A percentile compares a stretch with the other conserved stretches of the same genome.
Conservation (phyloP, 768 basidiomycete genomes). For the Leccinum imitatum region DNA sequence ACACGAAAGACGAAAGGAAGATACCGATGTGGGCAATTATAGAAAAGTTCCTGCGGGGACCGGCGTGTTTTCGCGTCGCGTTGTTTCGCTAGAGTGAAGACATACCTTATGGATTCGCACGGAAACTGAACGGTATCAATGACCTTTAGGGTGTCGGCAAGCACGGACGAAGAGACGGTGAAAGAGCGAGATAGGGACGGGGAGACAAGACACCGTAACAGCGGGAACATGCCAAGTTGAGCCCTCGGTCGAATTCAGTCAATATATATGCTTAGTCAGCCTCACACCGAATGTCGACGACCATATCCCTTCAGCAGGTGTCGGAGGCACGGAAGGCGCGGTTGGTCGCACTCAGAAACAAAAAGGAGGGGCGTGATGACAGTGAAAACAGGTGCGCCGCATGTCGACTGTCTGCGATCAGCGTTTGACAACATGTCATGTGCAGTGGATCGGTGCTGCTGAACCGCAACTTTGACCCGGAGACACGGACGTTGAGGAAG, state of each 20-base stretch:
- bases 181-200: conserved; percentile 22
- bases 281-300: not conserved
- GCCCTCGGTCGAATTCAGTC: not conserved
- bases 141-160: conserved; percentile 31
- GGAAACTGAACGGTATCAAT: conserved; percentile 61
- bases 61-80: not conserved
- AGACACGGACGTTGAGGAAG: conserved; percentile 75
- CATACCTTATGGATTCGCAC: conserved; percentile 67
- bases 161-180: conserved; percentile 30
- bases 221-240: conserved; percentile 25
- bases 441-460: conserved; percentile 53
- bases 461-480: conserved; percentile 88
- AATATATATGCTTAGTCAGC: conserved; percentile 35
- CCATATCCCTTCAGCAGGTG: conserved; percentile 70
- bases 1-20: not conserved
- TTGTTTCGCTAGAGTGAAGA: not conserved
- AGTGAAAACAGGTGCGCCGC: conserved; percentile 42
- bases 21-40: conserved; percentile 95
- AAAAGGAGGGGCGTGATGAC: conserved; percentile 59
- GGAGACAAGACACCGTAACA: conserved; percentile 28
- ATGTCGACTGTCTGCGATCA: not conserved
- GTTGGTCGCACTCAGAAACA: conserved; percentile 70
- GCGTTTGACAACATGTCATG: conserved; percentile 16
- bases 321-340: conserved; percentile 83
- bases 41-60: conserved; percentile 73